Evolutionary conservation across 2,329 filamentous ascomycete species (phyloP).

Genomic region (Monascus ruber): DNA sequence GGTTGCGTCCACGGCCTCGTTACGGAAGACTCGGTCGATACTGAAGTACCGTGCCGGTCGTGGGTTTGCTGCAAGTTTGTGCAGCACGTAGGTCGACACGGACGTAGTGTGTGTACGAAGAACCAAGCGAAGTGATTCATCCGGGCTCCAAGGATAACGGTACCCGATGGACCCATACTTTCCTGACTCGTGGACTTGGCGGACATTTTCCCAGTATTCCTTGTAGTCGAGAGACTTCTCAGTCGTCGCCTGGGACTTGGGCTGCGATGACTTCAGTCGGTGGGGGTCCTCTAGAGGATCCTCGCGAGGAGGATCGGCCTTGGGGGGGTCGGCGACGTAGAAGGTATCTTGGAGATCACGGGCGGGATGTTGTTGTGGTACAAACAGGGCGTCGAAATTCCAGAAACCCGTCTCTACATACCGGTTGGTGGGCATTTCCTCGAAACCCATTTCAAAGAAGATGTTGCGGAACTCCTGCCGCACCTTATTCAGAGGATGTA

Average conservation of each 20-base stretch:
- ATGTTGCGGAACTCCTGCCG: constrained; percentile 92
- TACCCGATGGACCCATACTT: constrained; percentile 95
- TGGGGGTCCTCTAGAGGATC: constrained; percentile 38
- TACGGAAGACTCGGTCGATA: constrained; percentile 95
- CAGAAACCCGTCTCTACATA: constrained; percentile 97
- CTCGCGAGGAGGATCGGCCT: constrained; percentile 55
- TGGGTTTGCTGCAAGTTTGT: constrained; percentile 74
- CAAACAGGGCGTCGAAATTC: constrained; percentile 96
- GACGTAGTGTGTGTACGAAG: constrained; percentile 94
- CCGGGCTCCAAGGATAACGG: constrained; percentile 82
- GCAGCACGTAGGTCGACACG: constrained; percentile 78
- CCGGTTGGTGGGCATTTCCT: constrained; percentile 91
- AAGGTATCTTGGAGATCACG: constrained; percentile 97
- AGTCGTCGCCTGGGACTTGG: constrained; percentile 37
- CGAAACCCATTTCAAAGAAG: constrained; percentile 98
- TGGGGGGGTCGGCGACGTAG: constrained; percentile 83
- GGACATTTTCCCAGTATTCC: constrained; percentile 78
- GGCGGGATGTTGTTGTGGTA: constrained; percentile 94
- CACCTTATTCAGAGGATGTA: constrained; percentile 72
- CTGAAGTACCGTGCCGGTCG: constrained; percentile 93
- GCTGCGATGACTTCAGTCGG: constrained; percentile 26
- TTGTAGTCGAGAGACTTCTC: constrained; percentile 55
- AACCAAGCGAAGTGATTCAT: constrained; percentile 77
- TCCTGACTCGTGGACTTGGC: constrained; percentile 76
- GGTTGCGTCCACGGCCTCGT: constrained; percentile 93